Evolutionary conservation across 805 yeast genomes (phyloP), one percentile per base, ranked within the genome.

Genomic region (Metschnikowia reukaufii): DNA sequence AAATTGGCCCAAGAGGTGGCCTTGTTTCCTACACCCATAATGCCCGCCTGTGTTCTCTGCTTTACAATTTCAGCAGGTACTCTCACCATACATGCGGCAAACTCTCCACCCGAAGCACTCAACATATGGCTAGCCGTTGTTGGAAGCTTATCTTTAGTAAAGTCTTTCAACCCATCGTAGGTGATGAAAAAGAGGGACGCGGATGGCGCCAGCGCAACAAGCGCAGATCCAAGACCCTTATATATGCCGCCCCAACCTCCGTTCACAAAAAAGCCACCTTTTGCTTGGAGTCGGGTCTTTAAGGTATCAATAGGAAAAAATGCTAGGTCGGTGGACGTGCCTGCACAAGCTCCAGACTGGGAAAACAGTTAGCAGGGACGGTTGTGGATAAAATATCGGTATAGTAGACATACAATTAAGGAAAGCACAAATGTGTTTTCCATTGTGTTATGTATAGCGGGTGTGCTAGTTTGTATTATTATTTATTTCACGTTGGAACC

Each of bases 21-120:
- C 33, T 54, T 59, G 8, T 62, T 60, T 12, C 64, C 65, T 7
- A 62, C 62, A 2, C 76, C 76, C 5, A 51, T 21, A 18, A 62
- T 50, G 2, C 73, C 73, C 0, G 74, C 67, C 65, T 94, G 99
- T 0, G 98, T 87, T 48, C 97, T 75, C 68, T 94, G 99, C 67
- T 94, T 94, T 57, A 94, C 82, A 20, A 94, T 96, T 63, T 94
- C 99, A 0, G 96, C 95, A 0, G 99, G 99, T 0, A 94, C 99
- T 48, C 99, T 75, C 1, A 94, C 94, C 48, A 85, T 67, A 65
- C 99, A 94, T 0, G 99, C 99, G 1, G 94, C 85, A 13, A 90
- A 74, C 62, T 94, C 99, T 47, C 99, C 99, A 12, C 83, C 60
- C 1, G 96, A 85, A 1, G 98, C 96, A 19, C 94, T 74, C 2